Evolutionary conservation across 2,329 filamentous ascomycete species (phyloP), one percentile per base, ranked within the genome.

Genomic region (Neofusicoccum kwambonambiense): DNA sequence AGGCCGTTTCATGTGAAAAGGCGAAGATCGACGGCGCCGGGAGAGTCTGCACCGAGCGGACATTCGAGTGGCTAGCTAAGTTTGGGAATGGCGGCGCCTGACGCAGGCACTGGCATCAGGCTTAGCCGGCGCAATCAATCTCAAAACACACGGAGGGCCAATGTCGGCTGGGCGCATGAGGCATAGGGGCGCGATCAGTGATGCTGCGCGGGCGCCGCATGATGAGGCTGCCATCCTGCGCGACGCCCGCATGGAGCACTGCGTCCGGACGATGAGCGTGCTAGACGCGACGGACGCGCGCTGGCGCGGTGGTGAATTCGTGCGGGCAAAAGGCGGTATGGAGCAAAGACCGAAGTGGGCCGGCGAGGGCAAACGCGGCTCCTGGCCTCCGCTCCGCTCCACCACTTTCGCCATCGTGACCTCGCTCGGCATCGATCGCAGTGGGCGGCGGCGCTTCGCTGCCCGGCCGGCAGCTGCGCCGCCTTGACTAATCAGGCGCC

Each of bases 101-200:
- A 60, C 56, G 56, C 56, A 60, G 56, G 56, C 56, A 60, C 56
- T 60, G 56, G 42, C 56, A 60, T 60, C 41, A 47, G 41, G 19
- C 42, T 60, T 41, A 9, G 22, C 27, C 41, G 56, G 56, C 56
- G 41, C 42, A 60, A 60, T 60, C 56, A 31, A 60, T 45, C 44
- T 27, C 56, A 60, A 60, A 60, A 60, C 56, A 47, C 56, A 22
- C 27, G 56, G 41, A 22, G 56, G n/a, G 41, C 11, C 56, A 45
- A 60, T 44, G n/a, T 37, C 42, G 56, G 56, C 56, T 60, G 56
- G 56, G 42, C 56, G 56, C 56, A 60, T 47, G 39, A 60, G 42
- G 27, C 27, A 31, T 39, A 39, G 37, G 41, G 27, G 35, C 52
- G 52, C 54, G 39, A 34, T 31, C 9, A 31, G 39, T 42, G 13